Evolutionary conservation across 2,329 filamentous ascomycete species (phyloP).

Genomic region (Fusarium equiseti): DNA sequence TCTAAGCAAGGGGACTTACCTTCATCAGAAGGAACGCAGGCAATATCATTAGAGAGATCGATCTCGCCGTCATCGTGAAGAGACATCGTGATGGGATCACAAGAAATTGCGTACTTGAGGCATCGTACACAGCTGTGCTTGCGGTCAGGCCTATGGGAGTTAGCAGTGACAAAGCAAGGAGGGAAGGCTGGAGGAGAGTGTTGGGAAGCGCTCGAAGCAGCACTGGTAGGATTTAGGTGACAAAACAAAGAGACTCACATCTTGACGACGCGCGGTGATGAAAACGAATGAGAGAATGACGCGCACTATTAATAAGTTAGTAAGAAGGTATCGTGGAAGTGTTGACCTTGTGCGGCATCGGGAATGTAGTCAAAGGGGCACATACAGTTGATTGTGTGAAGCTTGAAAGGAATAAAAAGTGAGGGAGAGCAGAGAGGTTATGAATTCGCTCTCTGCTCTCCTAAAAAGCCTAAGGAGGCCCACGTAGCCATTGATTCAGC

Average conservation of each 20-base stretch:
- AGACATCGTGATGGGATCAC: fast-evolving
- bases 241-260: not conserved
- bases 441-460: not conserved
- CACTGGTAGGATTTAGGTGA: not conserved
- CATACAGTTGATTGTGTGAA: not conserved
- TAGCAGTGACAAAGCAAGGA: not conserved
- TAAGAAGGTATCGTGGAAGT: not conserved
- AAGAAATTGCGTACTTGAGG: not conserved
- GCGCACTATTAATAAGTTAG: not conserved
- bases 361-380: not conserved
- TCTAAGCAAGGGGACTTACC: not conserved
- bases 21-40: not conserved
- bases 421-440: not conserved
- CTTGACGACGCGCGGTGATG: not conserved
- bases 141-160: not conserved
- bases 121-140: not conserved
- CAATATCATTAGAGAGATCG: fast-evolving
- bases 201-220: fast-evolving
- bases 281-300: not conserved
- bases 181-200: not conserved
- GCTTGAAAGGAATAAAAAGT: not conserved
- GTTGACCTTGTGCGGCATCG: not conserved
- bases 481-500: not conserved
- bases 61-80: fast-evolving
- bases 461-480: not conserved